Evolutionary conservation across 83 land plant species (phyloP).

Genomic region (Picea mariana): DNA sequence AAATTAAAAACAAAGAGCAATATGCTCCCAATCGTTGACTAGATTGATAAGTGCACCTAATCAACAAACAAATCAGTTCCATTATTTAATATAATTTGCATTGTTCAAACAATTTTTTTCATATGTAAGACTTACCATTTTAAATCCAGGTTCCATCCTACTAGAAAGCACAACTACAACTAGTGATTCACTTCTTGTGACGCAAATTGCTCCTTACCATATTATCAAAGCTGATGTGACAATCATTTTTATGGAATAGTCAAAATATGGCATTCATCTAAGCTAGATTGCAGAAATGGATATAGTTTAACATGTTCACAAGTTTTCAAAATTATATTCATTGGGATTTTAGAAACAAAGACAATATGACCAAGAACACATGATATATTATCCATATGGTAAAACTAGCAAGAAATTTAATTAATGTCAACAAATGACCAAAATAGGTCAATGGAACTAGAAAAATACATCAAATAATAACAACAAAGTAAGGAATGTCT

Average conservation of each 20-base stretch:
- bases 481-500: too few species aligned
- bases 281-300: too few species aligned
- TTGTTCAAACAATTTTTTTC: neutral
- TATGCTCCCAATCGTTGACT: neutral
- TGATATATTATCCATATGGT: too few species aligned
- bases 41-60: neutral
- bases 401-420: too few species aligned
- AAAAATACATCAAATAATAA: too few species aligned
- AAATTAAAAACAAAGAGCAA: neutral
- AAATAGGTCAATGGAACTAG: too few species aligned
- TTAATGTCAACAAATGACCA: too few species aligned
- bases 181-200: constrained; percentile 92
- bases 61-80: neutral
- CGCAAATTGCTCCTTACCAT: constrained; percentile 91
- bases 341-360: too few species aligned
- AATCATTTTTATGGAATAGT: constrained; percentile 62
- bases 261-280: too few species aligned
- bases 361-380: too few species aligned
- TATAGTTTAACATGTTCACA: too few species aligned
- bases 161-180: constrained; percentile 96
- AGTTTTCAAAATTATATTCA: too few species aligned
- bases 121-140: constrained; percentile 54
- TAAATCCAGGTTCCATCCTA: constrained; percentile 98
- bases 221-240: constrained; percentile 90
- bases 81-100: neutral